phyloP scores from a whole-genome alignment of 495 filamentous ascomycete species.

The Talaromyces trachyspermus region DNA sequence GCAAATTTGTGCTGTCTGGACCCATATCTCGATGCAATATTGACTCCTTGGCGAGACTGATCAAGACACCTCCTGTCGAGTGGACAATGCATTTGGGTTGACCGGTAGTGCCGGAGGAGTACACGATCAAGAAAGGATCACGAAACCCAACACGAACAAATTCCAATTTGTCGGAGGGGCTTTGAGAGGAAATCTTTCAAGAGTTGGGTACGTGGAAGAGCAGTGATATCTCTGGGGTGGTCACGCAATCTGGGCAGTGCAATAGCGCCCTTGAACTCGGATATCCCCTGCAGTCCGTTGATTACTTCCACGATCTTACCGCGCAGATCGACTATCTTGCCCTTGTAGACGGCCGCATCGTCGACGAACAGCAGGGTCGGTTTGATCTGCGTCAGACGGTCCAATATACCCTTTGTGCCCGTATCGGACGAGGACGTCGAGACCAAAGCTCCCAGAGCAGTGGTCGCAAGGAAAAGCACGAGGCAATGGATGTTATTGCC shows the following conservation, averaged over 20 bases:
- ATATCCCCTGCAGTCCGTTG: slow-evolving; percentile 47
- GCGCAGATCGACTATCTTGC: slow-evolving; percentile 62
- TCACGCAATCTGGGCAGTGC: slow-evolving; percentile 55
- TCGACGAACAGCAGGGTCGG: slow-evolving; percentile 73
- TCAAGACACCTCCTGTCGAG: slow-evolving; percentile 52
- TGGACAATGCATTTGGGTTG: slow-evolving; percentile 73
- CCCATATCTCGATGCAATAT: slow-evolving; percentile 49
- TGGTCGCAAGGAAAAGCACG: slow-evolving; percentile 54
- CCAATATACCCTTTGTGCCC: slow-evolving; percentile 67
- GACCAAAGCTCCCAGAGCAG: slow-evolving; percentile 63
- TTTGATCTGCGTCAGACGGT: slow-evolving; percentile 63
- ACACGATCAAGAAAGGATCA: slow-evolving; percentile 66
- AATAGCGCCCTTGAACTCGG: slow-evolving; percentile 56
- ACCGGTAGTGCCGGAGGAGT: slow-evolving; percentile 66
- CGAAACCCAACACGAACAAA: slow-evolving; percentile 57
- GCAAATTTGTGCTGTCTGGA: slow-evolving; percentile 39
- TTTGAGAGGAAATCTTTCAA: slow-evolving; percentile 44
- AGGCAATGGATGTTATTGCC: slow-evolving; percentile 69
- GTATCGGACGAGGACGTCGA: slow-evolving; percentile 71
- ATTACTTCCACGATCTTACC: slow-evolving; percentile 63
- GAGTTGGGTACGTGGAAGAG: slow-evolving; percentile 46
- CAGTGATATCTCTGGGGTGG: slow-evolving; percentile 48
- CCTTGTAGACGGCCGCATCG: slow-evolving; percentile 71
- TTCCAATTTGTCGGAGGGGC: slow-evolving; percentile 33
- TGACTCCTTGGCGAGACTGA: slow-evolving; percentile 55